Evolutionary conservation across 805 yeast species (phyloP), one percentile per base, ranked within the genome.

Genomic region (Myxozyma neotropica): DNA sequence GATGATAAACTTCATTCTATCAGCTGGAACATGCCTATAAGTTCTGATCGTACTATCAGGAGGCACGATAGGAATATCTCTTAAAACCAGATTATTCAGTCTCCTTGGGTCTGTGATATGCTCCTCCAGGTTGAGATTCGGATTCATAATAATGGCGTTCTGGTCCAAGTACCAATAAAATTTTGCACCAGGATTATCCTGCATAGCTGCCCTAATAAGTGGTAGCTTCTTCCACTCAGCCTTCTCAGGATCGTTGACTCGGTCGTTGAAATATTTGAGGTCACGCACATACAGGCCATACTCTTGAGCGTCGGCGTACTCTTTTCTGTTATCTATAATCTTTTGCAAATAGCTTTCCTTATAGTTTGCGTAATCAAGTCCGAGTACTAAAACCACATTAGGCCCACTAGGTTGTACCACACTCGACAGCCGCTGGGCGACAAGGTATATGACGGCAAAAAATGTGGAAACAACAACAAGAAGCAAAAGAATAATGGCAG

Each of bases 111-210:
- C 78, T 53, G 89, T 73, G 45, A 93, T 71, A 64, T 86, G 83
- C 23, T 82, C 76, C 15, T 80, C 74, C 35, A 93, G 69, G 60
- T 88, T 83, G 40, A 86, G 77, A 53, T 81, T 81, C 58, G 83
- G 76, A 61, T 89, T 82, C 89, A 88, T 87, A 58, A 93, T 84
- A 53, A 90, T 74, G 0, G 93, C 84, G 68, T 86, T 84, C 58
- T 65, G 61, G 71, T 89, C 96, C 45, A 94, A 71, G 70, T 84
- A 92, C 94, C 97, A 89, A 70, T 92, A 86, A 78, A 89, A 87
- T 71, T 89, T 84, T n/a, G 97, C 88, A 49, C 85, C 78, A 0
- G 98, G 98, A 77, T 91, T 91, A 0, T 96, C 94, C 72, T 82
- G 83, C 86, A 93, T 84, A n/a, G 98, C 97, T 44, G 92, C 94